Percentiles rank a stretch among this genome's conserved stretches.
Evolutionary conservation across 306 rosid species (phyloP).

Genomic region (Citrullus colocynthis): DNA sequence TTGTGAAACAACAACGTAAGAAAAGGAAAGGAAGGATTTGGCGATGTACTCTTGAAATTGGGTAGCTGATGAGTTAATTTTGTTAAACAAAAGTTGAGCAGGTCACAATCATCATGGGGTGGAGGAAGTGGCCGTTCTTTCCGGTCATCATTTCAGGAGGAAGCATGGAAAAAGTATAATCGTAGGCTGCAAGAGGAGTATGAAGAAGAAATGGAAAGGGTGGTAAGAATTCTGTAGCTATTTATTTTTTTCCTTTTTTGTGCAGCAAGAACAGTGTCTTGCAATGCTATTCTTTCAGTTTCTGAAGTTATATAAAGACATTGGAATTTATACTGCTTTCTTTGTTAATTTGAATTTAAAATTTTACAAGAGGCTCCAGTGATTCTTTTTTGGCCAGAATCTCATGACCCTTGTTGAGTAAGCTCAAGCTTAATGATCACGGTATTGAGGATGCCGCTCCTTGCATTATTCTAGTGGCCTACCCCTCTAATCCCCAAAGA

Average conservation of each 20-base stretch:
- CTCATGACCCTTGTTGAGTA: neutral
- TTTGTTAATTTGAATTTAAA: neutral
- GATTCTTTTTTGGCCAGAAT: neutral
- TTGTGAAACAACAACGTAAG: neutral
- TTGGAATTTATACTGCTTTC: neutral
- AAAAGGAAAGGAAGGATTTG: neutral
- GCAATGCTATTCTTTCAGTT: neutral
- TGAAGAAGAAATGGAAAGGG: conserved; percentile 96
- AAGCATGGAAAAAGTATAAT: conserved; percentile 72
- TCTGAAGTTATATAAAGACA: neutral
- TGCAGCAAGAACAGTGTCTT: neutral
- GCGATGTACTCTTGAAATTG: neutral
- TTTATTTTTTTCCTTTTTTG: neutral
- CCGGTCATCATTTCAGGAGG: conserved; percentile 74
- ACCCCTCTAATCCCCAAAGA: neutral
- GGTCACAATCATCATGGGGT: conserved; percentile 47
- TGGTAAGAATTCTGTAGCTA: conserved; percentile 31
- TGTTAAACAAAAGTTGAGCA: conserved; percentile 41
- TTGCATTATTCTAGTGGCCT: neutral
- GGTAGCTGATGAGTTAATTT: conserved; percentile 18
- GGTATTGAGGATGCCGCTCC: neutral
- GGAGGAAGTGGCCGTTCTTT: conserved; percentile 41
- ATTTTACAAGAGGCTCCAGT: neutral
- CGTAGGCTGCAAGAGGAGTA: conserved; percentile 89
- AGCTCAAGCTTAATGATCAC: neutral